Evolutionary conservation across 106 monocot species (phyloP).

Genomic region (Hemerocallis citrina): DNA sequence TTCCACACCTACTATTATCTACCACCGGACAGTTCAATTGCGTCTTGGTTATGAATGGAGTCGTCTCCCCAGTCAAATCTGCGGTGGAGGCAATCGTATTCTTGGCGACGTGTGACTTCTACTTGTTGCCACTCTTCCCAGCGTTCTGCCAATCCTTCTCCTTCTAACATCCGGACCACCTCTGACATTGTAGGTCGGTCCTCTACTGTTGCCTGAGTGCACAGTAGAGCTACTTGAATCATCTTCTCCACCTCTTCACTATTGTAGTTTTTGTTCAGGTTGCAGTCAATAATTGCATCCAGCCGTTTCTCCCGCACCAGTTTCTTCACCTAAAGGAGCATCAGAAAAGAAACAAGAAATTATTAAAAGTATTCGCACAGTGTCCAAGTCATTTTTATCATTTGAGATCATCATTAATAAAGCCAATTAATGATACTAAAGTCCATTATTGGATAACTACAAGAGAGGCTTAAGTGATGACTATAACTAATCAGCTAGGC

Average conservation of each 20-base stretch:
- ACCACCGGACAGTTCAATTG: slow-evolving; percentile 57
- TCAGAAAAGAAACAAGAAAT: slow-evolving; percentile 13
- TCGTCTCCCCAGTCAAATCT: slow-evolving; percentile 67
- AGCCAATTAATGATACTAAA: too few species aligned
- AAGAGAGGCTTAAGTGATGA: too few species aligned
- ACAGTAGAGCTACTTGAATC: slow-evolving; percentile 67
- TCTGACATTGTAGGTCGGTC: slow-evolving; percentile 70
- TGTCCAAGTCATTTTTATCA: too few species aligned
- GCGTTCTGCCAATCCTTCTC: slow-evolving; percentile 57
- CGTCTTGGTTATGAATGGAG: slow-evolving; percentile 44
- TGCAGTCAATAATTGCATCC: slow-evolving; percentile 45
- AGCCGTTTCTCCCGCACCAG: slow-evolving; percentile 39
- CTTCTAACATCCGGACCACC: slow-evolving; percentile 75
- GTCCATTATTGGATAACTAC: too few species aligned
- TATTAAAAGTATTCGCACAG: too few species aligned
- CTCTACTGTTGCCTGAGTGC: slow-evolving; percentile 57
- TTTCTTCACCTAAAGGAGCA: slow-evolving; percentile 78
- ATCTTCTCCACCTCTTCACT: slow-evolving; percentile 52
- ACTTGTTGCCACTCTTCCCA: slow-evolving; percentile 81
- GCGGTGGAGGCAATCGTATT: slow-evolving; percentile 47
- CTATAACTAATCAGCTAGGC: too few species aligned
- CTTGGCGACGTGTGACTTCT: slow-evolving; percentile 38
- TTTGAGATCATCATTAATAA: too few species aligned
- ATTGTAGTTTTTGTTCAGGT: slow-evolving; percentile 38
- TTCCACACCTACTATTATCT: slow-evolving; percentile 21